Evolutionary conservation across 1,139 yeast species (phyloP).

Genomic region (Saccharomyces hybrid): DNA sequence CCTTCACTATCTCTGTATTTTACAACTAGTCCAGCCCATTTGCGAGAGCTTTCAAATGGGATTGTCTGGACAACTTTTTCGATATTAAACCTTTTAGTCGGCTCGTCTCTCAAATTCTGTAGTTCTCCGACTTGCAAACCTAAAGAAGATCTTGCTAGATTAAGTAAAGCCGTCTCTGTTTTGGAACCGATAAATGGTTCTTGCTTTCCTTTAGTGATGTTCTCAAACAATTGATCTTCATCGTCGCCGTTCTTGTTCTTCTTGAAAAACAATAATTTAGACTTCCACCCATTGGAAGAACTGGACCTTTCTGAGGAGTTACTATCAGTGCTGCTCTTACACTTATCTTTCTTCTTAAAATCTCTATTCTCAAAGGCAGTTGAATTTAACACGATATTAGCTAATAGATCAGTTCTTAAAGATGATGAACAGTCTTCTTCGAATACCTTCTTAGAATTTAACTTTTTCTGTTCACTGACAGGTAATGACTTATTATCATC

Average conservation of each 20-base stretch:
- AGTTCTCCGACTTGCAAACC: conserved; percentile 37
- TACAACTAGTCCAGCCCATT: conserved; percentile 83
- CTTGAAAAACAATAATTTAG: conserved; percentile 7
- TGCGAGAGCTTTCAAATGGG: conserved; percentile 88
- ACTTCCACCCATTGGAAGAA: conserved; percentile 13
- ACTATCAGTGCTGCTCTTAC: neutral
- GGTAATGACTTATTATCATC: conserved; percentile 23
- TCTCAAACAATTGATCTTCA: conserved; percentile 18
- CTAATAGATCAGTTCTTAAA: conserved; percentile 38
- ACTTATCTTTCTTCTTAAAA: conserved; percentile 13
- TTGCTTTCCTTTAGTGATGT: conserved; percentile 22
- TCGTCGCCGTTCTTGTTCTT: conserved; percentile 5
- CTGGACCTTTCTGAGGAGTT: neutral
- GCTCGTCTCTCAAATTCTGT: conserved; percentile 35
- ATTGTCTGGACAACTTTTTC: conserved; percentile 56
- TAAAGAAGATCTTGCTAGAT: conserved; percentile 55
- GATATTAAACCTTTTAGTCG: conserved; percentile 25
- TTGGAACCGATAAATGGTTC: conserved; percentile 83
- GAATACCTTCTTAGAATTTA: conserved; percentile 30
- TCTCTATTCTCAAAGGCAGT: conserved; percentile 74
- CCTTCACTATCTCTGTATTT: conserved; percentile 31
- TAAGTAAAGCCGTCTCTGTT: conserved; percentile 83
- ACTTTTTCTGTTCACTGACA: conserved; percentile 22
- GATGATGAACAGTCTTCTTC: conserved; percentile 27
- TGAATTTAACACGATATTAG: conserved; percentile 70